A percentile compares a stretch with the other conserved stretches of the same genome.
Conservation (phyloP, 2,329 filamentous ascomycete species). For the Fusarium sarcochroum region DNA sequence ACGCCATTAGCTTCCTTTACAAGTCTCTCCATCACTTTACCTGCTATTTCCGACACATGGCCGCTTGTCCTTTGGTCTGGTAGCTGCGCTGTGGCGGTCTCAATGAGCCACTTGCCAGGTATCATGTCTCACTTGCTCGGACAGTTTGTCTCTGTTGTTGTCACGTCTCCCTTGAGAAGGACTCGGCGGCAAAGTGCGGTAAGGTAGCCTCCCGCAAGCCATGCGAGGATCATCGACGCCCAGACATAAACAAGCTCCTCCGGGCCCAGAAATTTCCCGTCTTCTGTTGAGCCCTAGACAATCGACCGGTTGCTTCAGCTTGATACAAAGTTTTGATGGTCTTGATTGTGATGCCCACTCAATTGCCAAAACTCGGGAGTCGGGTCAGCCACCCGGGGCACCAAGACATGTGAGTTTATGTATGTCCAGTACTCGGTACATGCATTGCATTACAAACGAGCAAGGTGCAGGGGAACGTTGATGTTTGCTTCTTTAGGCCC, state of each 20-base stretch:
- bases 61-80: constrained; percentile 42
- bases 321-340: constrained; percentile 39
- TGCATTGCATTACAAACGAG: constrained; percentile 16
- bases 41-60: constrained; percentile 35
- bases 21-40: constrained; percentile 18
- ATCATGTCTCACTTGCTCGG: constrained; percentile 45
- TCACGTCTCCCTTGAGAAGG: constrained; percentile 40
- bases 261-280: constrained; percentile 24
- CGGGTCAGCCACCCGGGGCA: constrained; percentile 43
- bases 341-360: constrained; percentile 31
- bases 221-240: constrained; percentile 27
- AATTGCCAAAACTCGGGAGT: constrained; percentile 30
- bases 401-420: constrained; percentile 36
- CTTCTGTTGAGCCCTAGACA: constrained; percentile 35
- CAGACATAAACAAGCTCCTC: constrained; percentile 25
- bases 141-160: constrained; percentile 36
- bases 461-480: constrained; percentile 11
- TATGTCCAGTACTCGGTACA: constrained; percentile 14
- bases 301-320: constrained; percentile 36
- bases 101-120: constrained; percentile 44
- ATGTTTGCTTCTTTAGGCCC: constrained; percentile 31
- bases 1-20: constrained; percentile 11
- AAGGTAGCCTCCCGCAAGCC: constrained; percentile 25
- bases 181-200: constrained; percentile 37
- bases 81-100: constrained; percentile 48